A percentile compares a stretch with the other conserved stretches of the same genome.
These are phyloP conservation scores for Rutstroemia sp. DNA, from an alignment of 2,329 filamentous ascomycete genomes.

Conservation along the genomic window DNA sequence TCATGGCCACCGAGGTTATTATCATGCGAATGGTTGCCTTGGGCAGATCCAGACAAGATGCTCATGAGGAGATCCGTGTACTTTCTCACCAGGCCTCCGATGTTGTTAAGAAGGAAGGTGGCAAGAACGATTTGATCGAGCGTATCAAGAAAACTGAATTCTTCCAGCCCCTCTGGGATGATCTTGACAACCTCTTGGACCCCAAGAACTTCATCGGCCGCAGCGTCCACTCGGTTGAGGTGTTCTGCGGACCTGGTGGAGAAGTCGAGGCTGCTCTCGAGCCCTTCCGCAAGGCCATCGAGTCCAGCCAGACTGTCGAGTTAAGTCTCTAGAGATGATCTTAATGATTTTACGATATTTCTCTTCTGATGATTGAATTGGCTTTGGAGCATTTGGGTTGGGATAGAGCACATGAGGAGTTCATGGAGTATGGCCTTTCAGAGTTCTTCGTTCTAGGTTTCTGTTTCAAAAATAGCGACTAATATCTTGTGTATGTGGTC, in stretches of 20 bases:
- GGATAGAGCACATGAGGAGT: slow-evolving; percentile 4
- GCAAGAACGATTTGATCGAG: slow-evolving; percentile 68
- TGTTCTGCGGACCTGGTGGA: slow-evolving; percentile 39
- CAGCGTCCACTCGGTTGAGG: slow-evolving; percentile 44
- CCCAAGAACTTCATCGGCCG: slow-evolving; percentile 53
- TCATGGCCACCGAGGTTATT: slow-evolving; percentile 70
- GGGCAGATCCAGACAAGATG: slow-evolving; percentile 68
- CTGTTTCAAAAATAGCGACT: neutral
- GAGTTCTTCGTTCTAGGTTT: neutral
- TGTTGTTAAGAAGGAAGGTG: slow-evolving; percentile 65
- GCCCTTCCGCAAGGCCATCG: slow-evolving; percentile 35
- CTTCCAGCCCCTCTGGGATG: slow-evolving; percentile 64
- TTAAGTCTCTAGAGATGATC: slow-evolving; percentile 9
- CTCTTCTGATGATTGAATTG: neutral
- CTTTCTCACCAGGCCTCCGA: slow-evolving; percentile 68
- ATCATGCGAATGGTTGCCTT: slow-evolving; percentile 72
- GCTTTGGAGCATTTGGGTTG: neutral
- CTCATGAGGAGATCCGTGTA: slow-evolving; percentile 81
- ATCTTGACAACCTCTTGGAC: slow-evolving; percentile 62
- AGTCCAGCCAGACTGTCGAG: slow-evolving; percentile 18
- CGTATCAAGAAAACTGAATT: slow-evolving; percentile 66
- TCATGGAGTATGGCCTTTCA: neutral
- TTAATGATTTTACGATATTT: neutral
- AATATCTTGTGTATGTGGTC: neutral
- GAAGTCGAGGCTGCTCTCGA: slow-evolving; percentile 40